Evolutionary conservation across 768 basidiomycete species (phyloP), one percentile per base, ranked within the genome.

Genomic region (Guyanaporus albipodus): DNA sequence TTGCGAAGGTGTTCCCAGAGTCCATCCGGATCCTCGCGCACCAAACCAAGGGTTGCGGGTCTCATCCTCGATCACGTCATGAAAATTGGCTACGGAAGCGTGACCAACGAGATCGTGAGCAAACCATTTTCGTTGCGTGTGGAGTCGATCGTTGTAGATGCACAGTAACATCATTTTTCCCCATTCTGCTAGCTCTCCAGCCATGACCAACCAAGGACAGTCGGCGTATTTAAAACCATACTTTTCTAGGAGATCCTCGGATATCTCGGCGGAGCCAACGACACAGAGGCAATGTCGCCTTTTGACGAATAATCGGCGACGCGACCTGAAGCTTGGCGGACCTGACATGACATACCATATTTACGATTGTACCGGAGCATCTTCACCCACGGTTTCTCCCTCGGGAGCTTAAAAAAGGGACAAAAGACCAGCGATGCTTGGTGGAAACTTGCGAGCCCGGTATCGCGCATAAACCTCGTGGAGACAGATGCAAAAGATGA

Each of bases 161-260:
- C 33, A 44, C 4, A 57, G 42, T 2, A 55, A 8, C 54, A 53
- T 49, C n/a, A 43, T 39, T 22, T 55, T 55, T 3, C 44, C 45
- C 54, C 56, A 56, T 5, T 54, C 50, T 4, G 54, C 49, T 2
- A 57, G 47, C n/a, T 57, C 54, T 4, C 54, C 55, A 21, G 32
- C 31, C 56, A 57, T 56, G 1, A 57, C 38, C 5, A 50, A 55
- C 24, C 36, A 50, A 28, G 56, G 56, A 10, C 56, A 50, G n/a
- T 55, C 54, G 8, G 73, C 71, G 48, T 74, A 78, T 10, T 68
- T 72, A 22, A 52, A 52, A 22, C 72, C 62, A 27, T 72, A 64
- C 48, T 70, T 76, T 48, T 77, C 74, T 8, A 78, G 66, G 3
- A 78, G 64, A 17, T 77, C 75, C 14, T 57, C 53, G 14, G 71